Evolutionary conservation across 192 early-diverging fungal genomes (phyloP), one percentile per base, ranked within the genome.

Genomic region (Gryganskiella cystojenkinii): DNA sequence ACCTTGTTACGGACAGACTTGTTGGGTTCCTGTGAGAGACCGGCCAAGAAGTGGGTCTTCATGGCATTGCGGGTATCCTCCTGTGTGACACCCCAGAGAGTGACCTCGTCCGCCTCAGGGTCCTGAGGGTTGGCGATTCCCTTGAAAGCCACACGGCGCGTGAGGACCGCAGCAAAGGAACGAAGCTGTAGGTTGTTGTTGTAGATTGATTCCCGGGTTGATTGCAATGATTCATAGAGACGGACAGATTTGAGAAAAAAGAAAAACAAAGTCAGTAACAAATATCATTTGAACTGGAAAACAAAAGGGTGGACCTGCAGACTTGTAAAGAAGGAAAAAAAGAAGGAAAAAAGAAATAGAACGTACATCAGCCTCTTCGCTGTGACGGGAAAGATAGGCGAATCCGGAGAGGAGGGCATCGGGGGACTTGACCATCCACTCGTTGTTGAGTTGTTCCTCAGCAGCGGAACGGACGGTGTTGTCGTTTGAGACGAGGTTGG

Each of bases 1-100:
- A 99, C 85, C 85, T 98, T 99, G 81, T 96, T 91, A 45, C 96
- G 89, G 27, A 94, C 90, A 13, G 83, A 82, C 63, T 83, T 73
- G 58, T 90, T 90, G 24, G 82, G 81, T 80, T 99, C 97, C 50
- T 87, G 83, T 25, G 86, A 83, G 37, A 99, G 86, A 22, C 95
- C 88, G 20, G 88, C 82, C 56, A 99, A 80, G 20, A 99, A 88
- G 67, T 92, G 89, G 8, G 64, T 79, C 82, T 96, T 92, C 70
- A 92, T 89, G 43, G 86, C 87, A 50, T 87, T 70, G 28, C 92
- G 86, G 22, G 91, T 89, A 6, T 80, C 64, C 11, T 83, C 83
- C 40, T 90, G 88, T 46, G 97, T 84, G 31, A 85, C 80, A 45
- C 88, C 88, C 91, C 94, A 98, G 57, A 95, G 64, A 25, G 72